Conservation (phyloP, 306 rosid genomes). For the Lathyrus aphaca region DNA sequence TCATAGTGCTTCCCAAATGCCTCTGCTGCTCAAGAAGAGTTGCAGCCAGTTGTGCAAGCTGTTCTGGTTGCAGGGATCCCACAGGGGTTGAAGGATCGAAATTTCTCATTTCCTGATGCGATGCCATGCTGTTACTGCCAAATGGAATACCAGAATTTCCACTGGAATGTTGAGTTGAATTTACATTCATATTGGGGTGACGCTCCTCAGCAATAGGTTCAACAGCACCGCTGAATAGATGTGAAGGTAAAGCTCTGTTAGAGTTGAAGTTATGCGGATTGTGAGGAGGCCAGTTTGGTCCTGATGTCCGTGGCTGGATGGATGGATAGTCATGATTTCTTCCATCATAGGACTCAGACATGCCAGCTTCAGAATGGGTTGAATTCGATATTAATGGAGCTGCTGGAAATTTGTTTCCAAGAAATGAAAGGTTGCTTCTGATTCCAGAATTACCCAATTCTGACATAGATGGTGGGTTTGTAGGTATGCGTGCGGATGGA, state of each 20-base stretch:
- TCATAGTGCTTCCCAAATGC: constrained; percentile 56
- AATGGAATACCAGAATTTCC: constrained; percentile 55
- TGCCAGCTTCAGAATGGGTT: constrained; percentile 39
- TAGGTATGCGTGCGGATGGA: constrained; percentile 42
- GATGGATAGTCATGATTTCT: constrained; percentile 61
- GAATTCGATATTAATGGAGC: constrained; percentile 54
- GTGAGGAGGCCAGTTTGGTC: constrained; percentile 58
- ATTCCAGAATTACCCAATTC: constrained; percentile 59
- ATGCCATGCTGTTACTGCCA: constrained; percentile 43
- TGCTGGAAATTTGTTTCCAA: constrained; percentile 52
- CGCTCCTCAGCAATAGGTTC: constrained; percentile 57
- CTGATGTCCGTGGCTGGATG: constrained; percentile 47
- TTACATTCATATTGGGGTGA: constrained; percentile 45
- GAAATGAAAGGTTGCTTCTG: constrained; percentile 44
- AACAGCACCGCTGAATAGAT: constrained; percentile 41
- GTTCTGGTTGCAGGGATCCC: constrained; percentile 69
- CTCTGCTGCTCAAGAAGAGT: constrained; percentile 75
- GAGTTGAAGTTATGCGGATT: constrained; percentile 53
- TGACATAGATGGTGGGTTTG: constrained; percentile 45
- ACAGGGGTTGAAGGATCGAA: constrained; percentile 53
- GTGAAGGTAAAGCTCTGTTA: constrained; percentile 50
- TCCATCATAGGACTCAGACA: constrained; percentile 52
- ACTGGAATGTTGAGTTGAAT: constrained; percentile 44
- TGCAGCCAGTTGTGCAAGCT: constrained; percentile 79
- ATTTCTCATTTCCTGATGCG: constrained; percentile 50